phyloP scores from a whole-genome alignment of 1,139 yeast species.

The Yamadazyma diddensiae region DNA sequence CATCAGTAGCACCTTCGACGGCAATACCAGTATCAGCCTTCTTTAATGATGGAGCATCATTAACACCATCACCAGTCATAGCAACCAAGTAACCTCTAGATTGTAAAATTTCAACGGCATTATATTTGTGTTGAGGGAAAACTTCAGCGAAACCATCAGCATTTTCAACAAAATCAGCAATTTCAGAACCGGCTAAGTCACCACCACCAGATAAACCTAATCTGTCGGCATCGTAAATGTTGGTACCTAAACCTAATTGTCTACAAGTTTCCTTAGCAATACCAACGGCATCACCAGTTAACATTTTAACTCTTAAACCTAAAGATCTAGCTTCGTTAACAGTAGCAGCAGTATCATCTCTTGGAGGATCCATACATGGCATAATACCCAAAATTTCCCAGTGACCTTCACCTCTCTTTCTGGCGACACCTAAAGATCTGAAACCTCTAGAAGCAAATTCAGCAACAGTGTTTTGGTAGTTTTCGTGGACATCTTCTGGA shows the following conservation, averaged over 20 bases:
- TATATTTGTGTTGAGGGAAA: conserved; percentile 95
- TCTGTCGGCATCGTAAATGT: conserved; percentile 97
- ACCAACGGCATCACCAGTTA: conserved; percentile 99
- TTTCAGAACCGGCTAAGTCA: conserved; percentile 94
- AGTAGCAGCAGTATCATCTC: conserved; percentile 97
- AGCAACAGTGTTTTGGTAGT: conserved; percentile 95
- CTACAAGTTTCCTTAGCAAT: conserved; percentile 98
- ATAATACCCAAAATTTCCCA: conserved; percentile 97
- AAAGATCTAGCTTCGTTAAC: conserved; percentile 88
- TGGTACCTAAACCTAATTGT: conserved; percentile 95
- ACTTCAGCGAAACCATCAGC: conserved; percentile 98
- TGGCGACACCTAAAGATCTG: conserved; percentile 98
- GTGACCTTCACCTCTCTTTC: conserved; percentile 99
- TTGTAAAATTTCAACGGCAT: conserved; percentile 86
- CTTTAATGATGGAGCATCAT: conserved; percentile 95
- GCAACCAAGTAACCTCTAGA: conserved; percentile 94
- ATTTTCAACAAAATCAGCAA: conserved; percentile 92
- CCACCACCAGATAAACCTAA: conserved; percentile 95
- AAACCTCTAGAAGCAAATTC: conserved; percentile 98
- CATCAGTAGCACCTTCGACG: conserved; percentile 96
- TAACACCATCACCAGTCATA: conserved; percentile 98
- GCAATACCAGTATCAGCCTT: conserved; percentile 98
- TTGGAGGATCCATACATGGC: conserved; percentile 99
- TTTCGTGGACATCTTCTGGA: conserved; percentile 92
- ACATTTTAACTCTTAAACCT: conserved; percentile 96